Conservation (phyloP, 1,284 basidiomycete genomes). For the Apiotrichum akiyoshidainum region DNA sequence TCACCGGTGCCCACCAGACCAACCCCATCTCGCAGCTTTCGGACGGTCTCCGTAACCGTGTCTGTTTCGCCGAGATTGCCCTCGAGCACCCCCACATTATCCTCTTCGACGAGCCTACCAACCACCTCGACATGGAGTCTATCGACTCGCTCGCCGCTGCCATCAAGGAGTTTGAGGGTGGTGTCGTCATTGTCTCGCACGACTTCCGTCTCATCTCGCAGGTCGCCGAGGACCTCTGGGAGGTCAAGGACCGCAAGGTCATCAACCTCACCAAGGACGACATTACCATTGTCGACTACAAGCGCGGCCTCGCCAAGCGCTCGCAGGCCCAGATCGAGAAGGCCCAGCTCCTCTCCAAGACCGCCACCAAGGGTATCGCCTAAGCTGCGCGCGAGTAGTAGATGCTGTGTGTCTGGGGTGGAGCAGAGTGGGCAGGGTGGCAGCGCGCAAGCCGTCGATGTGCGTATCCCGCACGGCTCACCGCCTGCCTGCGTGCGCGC, state of each 20-base stretch:
- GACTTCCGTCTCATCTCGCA: slow-evolving; percentile 95
- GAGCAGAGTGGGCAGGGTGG: background rate
- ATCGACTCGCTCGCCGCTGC: slow-evolving; percentile 92
- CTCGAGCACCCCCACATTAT: slow-evolving; percentile 93
- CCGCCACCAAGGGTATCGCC: slow-evolving; percentile 50
- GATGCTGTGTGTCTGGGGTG: background rate
- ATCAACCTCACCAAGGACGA: slow-evolving; percentile 85
- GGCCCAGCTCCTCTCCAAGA: slow-evolving; percentile 85
- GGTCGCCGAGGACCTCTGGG: slow-evolving; percentile 97
- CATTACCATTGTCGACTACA: slow-evolving; percentile 86
- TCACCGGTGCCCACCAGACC: slow-evolving; percentile 90
- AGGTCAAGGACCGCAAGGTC: slow-evolving; percentile 92
- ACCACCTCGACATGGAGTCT: slow-evolving; percentile 63
- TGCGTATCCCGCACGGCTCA: background rate
- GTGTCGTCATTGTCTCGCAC: slow-evolving; percentile 96
- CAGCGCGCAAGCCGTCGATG: background rate
- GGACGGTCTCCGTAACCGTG: slow-evolving; percentile 90
- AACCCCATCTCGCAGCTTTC: slow-evolving; percentile 86
- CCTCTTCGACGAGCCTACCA: slow-evolving; percentile 65
- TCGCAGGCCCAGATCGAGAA: slow-evolving; percentile 70
- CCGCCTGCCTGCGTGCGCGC: too few species aligned
- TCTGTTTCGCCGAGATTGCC: slow-evolving; percentile 59
- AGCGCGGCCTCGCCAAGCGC: slow-evolving; percentile 57
- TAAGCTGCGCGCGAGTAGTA: slow-evolving; percentile 23
- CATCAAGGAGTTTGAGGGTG: slow-evolving; percentile 96